Base-by-base conservation (phyloP, 768 basidiomycete genomes). In the Collybiopsis luxurians region DNA sequence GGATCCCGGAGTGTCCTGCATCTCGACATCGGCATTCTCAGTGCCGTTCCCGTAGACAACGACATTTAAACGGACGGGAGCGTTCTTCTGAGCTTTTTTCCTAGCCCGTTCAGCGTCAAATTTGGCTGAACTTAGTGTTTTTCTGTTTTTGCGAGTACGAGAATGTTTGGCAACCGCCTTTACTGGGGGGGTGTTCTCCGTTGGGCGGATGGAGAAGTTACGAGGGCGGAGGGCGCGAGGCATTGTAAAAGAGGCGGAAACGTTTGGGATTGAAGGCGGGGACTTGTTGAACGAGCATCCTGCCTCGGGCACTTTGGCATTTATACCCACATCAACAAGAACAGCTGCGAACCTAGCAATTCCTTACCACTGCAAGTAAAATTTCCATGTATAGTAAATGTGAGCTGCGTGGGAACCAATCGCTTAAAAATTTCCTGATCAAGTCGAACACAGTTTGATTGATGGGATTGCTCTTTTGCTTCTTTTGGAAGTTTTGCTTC, bases 1-100 rank as follows among this genome's bases (percentile, higher is more conserved):
- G 31, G 31, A 13, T 6, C 31, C 31, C 46, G 42, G 21, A 2
- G 50, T 60, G 27, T 66, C 65, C 34, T 55, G 39, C 64, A 66
- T 66, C 49, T 66, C 64, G 42, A 66, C 59, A 31, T 66, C 64
- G 9, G 48, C 54, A 4, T 12, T 50, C 43, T 21, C 12, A 21
- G n/a, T 30, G 49, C 23, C 45, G 50, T 51, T 30, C 12, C 34
- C 50, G 34, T 51, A 51, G 19, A 44, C 23, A 7, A 58, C 39
- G 19, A 58, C 57, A 28, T 58, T 53, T 11, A 57, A 28, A n/a
- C 57, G 57, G 24, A 58, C 45, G 39, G 53, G 34, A 19, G 19
- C 19, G 30, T 30, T 54, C n/a, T 36, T 39, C 27, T 49, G 27
- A 11, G 38, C 31, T 19, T 47, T 54, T 27, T 36, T 38, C 45